Evolutionary conservation across 225 moss, liverwort and hornwort genomes (phyloP), one percentile per base, ranked within the genome.

Genomic region (Asterella californica): DNA sequence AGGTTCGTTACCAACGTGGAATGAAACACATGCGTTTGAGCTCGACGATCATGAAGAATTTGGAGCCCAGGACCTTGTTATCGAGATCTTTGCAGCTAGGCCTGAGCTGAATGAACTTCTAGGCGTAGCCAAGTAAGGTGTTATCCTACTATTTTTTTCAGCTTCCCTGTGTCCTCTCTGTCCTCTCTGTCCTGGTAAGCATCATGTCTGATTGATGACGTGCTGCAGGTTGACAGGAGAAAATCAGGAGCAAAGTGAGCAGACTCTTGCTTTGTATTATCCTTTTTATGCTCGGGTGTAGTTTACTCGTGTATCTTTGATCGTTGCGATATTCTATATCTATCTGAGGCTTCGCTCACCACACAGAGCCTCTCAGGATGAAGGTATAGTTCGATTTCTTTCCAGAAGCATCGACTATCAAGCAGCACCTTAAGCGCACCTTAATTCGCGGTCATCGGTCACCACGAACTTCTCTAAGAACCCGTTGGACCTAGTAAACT

Each of bases 1-100:
- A 75, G 75, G 75, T 24, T 30, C 36, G 33, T 59, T 75, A 75
- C 75, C 75, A 57, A 75, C 75, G 53, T 75, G 75, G 75, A 75
- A 75, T 37, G 75, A 75, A 57, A 75, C 21, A 48, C 75, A 75
- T 59, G 6, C 55, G 36, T 75, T 75, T 59, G 59, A 55, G 57
- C 2, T 75, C 25, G 75, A 75, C 57, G 75, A 75, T 37, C 19
- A 2, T 57, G 24, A 57, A 34, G 75, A 75, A 4, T 54, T 34
- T 19, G 75, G 57, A 37, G 24, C 11, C 15, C 32, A 57, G 75
- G 75, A 75, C 22, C 34, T 75, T 75, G 6, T 57, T 55, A 59
- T 75, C 57, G 55, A 32, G 54, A 75, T 75, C 57, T 75, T 75
- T 14, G 75, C 75, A 57, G 55, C 75, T 34, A 53, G 59, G 50